phyloP scores from a whole-genome alignment of 2,329 filamentous ascomycete genomes.

The Cryphonectria carpinicola region DNA sequence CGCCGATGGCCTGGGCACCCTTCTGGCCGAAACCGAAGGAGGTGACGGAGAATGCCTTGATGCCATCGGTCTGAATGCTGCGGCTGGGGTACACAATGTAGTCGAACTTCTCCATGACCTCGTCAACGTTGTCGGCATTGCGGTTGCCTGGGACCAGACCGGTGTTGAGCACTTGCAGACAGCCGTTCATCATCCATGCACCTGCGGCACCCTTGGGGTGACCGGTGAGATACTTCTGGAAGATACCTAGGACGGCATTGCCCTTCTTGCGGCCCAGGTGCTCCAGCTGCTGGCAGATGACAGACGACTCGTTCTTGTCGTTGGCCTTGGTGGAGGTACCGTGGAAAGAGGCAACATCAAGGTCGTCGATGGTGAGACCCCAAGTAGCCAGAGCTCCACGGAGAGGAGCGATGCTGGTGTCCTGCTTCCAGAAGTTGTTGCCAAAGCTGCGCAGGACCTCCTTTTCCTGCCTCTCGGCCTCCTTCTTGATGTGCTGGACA shows the following conservation, averaged over 20 bases:
- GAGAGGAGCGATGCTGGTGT: slow-evolving; percentile 89
- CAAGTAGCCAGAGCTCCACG: slow-evolving; percentile 95
- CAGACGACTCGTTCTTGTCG: slow-evolving; percentile 99
- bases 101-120: slow-evolving; percentile 96
- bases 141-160: slow-evolving; percentile 96
- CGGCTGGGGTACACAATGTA: slow-evolving; percentile 97
- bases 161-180: slow-evolving; percentile 90
- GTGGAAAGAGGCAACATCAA: slow-evolving; percentile 96
- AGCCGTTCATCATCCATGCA: slow-evolving; percentile 99
- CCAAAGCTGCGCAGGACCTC: slow-evolving; percentile 90
- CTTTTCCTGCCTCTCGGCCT: slow-evolving; percentile 88
- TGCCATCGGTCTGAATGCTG: slow-evolving; percentile 92
- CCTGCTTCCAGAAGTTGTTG: slow-evolving; percentile 99
- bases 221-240: slow-evolving; percentile 99
- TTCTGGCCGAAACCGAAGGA: slow-evolving; percentile 99
- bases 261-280: slow-evolving; percentile 96
- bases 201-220: slow-evolving; percentile 99
- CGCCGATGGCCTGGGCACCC: slow-evolving; percentile 94
- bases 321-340: slow-evolving; percentile 98
- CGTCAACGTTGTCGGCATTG: slow-evolving; percentile 96
- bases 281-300: slow-evolving; percentile 93
- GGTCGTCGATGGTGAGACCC: slow-evolving; percentile 96
- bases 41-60: slow-evolving; percentile 98
- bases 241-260: slow-evolving; percentile 93
- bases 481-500: slow-evolving; percentile 81